These are phyloP conservation scores for Dryadomyces quercus-mongolicae DNA, from an alignment of 2,329 filamentous ascomycete species.

Conservation along the genomic window DNA sequence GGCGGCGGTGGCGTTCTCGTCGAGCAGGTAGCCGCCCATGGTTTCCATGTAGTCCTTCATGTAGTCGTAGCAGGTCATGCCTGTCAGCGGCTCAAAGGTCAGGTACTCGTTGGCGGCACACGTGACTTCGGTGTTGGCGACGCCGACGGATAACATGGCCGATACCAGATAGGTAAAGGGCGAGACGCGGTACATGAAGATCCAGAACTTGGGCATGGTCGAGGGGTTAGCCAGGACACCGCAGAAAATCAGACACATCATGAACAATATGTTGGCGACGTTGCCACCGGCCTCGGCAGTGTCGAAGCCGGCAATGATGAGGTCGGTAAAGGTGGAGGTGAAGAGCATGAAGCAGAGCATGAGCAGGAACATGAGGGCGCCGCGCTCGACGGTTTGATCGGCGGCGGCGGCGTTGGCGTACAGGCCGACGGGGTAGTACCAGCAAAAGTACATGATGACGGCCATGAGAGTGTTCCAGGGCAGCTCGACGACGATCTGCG, in stretches of 20 bases:
- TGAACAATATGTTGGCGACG: constrained; percentile 46
- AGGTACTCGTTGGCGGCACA: constrained; percentile 63
- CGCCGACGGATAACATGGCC: constrained; percentile 56
- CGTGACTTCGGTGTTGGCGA: constrained; percentile 52
- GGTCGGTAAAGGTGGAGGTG: constrained; percentile 59
- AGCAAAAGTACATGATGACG: constrained; percentile 53
- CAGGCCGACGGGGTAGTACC: constrained; percentile 79
- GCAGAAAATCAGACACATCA: constrained; percentile 49
- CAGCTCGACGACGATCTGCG: constrained; percentile 73
- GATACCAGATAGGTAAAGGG: constrained; percentile 74
- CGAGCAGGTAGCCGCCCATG: constrained; percentile 40
- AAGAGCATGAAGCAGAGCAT: constrained; percentile 68
- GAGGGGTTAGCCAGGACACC: constrained; percentile 46
- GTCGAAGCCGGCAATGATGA: constrained; percentile 59
- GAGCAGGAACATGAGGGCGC: constrained; percentile 68
- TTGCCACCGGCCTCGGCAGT: constrained; percentile 56
- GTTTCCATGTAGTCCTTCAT: constrained; percentile 34
- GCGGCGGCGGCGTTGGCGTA: constrained; percentile 55
- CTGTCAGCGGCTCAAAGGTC: constrained; percentile 47
- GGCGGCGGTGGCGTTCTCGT: constrained; percentile 30
- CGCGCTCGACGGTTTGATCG: constrained; percentile 52
- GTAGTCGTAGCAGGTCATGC: constrained; percentile 49
- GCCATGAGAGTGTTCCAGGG: constrained; percentile 70
- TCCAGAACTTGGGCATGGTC: constrained; percentile 59
- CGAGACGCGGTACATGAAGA: constrained; percentile 72